Evolutionary conservation across 768 basidiomycete genomes (phyloP), one percentile per base, ranked within the genome.

Genomic region (Phallus indusiatus): DNA sequence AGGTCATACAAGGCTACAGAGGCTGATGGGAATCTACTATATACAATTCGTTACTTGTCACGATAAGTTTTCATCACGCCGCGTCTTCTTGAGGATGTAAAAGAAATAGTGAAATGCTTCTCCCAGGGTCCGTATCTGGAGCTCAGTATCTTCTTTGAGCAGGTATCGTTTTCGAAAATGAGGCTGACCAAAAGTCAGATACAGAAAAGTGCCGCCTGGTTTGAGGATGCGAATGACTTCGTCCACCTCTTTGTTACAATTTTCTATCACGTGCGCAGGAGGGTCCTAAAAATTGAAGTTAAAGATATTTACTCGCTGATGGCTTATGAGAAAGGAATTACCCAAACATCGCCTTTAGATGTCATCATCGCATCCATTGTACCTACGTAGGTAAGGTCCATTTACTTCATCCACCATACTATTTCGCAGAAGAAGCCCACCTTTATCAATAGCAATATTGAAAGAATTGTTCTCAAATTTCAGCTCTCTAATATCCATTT

Each of bases 321-420:
- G 53, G 4, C 22, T 28, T 4, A 42, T 37, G 14, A 10, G 53
- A 62, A 5, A n/a, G n/a, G n/a, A 46, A 78, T 54, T 63, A 86
- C 88, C 90, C 90, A 92, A 58, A 90, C 84, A 64, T 90, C 86
- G 17, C 85, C 84, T 67, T 88, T 88, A 0, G 81, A 75, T 0
- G 90, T 84, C 83, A 92, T 84, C 86, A 93, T 87, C 2, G 89
- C 88, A 68, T 93, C 90, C 88, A 93, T 90, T 1, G 90, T 91
- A 16, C 88, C 79, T 81, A 20, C 18, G 20, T 16, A 14, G 50
- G 11, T 57, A 59, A 34, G 4, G 11, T 11, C 46, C 20, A 24
- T 10, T 28, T 18, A 33, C 62, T 21, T 52, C 5, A 50, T 20
- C 56, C 12, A 47, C 17, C n/a, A 55, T 21, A 10, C 10, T n/a